phyloP scores from a whole-genome alignment of 169 alveolate genomes.

The Condylostoma magnum region DNA sequence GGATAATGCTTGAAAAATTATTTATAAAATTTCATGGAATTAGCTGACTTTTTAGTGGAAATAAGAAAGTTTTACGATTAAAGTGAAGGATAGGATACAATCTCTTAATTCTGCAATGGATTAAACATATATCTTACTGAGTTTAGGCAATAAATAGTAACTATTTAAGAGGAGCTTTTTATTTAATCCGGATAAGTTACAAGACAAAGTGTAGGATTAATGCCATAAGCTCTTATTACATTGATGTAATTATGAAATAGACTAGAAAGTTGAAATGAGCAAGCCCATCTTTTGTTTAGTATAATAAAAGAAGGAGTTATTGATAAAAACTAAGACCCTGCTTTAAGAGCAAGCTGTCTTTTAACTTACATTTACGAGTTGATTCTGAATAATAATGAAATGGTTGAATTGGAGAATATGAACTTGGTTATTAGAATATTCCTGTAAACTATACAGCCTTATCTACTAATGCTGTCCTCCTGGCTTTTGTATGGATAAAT shows the following conservation, averaged over 20 bases:
- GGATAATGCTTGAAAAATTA: neutral
- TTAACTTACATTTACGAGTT: neutral
- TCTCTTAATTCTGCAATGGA: neutral
- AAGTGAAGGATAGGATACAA: neutral
- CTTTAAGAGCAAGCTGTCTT: neutral
- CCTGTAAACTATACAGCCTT: neutral
- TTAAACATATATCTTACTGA: neutral
- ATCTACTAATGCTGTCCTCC: neutral
- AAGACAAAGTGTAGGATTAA: neutral
- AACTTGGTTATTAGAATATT: neutral
- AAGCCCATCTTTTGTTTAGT: neutral
- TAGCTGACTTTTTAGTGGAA: neutral
- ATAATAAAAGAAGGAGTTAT: neutral
- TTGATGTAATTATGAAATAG: neutral
- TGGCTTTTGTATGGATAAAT: conserved; percentile 12
- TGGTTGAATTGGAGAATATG: neutral
- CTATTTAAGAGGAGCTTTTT: conserved; percentile 12
- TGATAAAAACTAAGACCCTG: neutral
- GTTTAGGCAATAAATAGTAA: neutral
- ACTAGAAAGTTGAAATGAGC: neutral
- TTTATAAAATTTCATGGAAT: neutral
- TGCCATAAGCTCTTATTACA: neutral
- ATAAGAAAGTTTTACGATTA: neutral
- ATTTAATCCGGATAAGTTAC: conserved; percentile 17
- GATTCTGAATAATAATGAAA: conserved; percentile 3